Base-by-base conservation (phyloP, 805 yeast species). In the Tetrapisispora pingtungensis region DNA sequence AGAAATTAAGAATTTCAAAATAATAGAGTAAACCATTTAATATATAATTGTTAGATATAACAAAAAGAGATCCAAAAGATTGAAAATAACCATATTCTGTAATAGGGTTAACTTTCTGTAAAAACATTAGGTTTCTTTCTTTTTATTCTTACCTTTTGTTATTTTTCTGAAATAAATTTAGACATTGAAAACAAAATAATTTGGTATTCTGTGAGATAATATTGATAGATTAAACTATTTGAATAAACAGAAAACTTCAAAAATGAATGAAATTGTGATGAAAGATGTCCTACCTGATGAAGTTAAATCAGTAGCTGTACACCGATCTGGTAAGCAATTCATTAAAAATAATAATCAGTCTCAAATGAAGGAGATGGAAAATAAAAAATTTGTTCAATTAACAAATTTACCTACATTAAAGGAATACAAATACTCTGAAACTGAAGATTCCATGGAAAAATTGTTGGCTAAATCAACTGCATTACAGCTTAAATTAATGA, bases 381-480 rank as follows among this genome's bases (percentile, higher is more conserved):
- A 10, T 10, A 26, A 31, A 34, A 49, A 46, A 30, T 43, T 44
- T 33, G 46, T 51, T 17, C 55, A 51, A 30, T 41, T 51, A 15
- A 51, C 55, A 4, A 39, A 53, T 20, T 47, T 56, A 43, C 58
- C 59, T 30, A 53, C 50, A 24, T 47, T 56, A 27, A 43, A 47
- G 10, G 59, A 53, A 37, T 36, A 50, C 18, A 44, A 52, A 27
- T 49, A 47, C 44, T 48, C 31, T 14, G 44, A 41, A 12, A 17
- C 22, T 12, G 40, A 42, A 22, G 26, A 27, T 13, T 18, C 49
- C 10, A 44, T 49, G 43, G 58, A 57, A 33, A 44, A 46, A 24
- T 41, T 61, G 12, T 47, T 61, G 18, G 59, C 54, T 30, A 58
- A 62, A 35, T 61, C 72, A 1, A 53, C 73, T 3, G 67, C 67